Conservation (phyloP, 306 rosid species). For the Arachis stenosperma region DNA sequence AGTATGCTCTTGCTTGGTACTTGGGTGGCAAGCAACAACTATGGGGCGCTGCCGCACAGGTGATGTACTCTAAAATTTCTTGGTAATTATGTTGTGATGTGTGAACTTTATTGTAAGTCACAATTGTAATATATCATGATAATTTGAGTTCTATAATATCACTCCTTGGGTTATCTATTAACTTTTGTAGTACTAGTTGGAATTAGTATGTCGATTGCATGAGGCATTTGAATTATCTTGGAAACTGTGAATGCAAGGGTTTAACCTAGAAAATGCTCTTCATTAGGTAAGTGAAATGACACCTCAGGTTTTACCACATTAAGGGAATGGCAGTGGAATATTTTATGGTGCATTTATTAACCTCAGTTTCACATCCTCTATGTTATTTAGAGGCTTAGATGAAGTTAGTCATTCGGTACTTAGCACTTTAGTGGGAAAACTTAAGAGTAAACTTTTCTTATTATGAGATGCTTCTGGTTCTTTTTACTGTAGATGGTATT, state of each 20-base stretch:
- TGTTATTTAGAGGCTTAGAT: not conserved
- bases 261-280: not conserved
- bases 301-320: not conserved
- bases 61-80: conserved; percentile 34
- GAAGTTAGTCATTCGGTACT: not conserved
- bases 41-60: conserved; percentile 93
- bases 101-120: not conserved
- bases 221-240: not conserved
- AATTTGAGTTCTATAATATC: not conserved
- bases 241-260: not conserved
- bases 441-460: not conserved
- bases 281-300: not conserved
- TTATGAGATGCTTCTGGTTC: not conserved
- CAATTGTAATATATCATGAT: conserved; percentile 17
- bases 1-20: conserved; percentile 80
- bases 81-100: not conserved
- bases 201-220: not conserved
- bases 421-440: not conserved
- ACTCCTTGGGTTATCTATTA: conserved; percentile 1
- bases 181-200: not conserved
- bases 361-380: not conserved
- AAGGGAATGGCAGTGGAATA: not conserved
- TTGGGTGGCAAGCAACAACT: conserved; percentile 67
- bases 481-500: not conserved
- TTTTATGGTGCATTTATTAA: not conserved